Evolutionary conservation across 768 basidiomycete species (phyloP).

Genomic region (Tremella fuciformis): DNA sequence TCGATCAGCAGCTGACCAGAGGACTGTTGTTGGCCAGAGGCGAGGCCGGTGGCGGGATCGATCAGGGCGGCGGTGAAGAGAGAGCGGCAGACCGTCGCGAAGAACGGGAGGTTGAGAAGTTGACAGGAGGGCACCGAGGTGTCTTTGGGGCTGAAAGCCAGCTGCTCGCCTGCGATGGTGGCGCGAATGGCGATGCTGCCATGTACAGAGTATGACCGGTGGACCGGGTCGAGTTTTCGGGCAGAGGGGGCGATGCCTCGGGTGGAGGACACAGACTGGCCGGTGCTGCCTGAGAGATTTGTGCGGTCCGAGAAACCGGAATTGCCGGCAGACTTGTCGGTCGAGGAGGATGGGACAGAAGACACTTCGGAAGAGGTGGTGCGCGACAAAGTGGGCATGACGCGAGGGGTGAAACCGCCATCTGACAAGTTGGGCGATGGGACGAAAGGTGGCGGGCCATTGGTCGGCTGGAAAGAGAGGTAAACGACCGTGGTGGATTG

Average conservation of each 20-base stretch:
- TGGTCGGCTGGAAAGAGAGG: constrained; percentile 38
- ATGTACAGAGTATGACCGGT: constrained; percentile 40
- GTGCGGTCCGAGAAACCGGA: background rate
- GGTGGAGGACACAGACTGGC: constrained; percentile 22
- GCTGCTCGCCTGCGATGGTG: background rate
- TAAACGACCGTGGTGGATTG: constrained; percentile 24
- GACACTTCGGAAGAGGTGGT: constrained; percentile 27
- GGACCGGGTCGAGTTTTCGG: constrained; percentile 28
- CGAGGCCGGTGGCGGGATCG: constrained; percentile 30
- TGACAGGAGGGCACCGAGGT: constrained; percentile 16
- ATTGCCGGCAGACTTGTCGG: background rate
- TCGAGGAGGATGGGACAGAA: constrained; percentile 5
- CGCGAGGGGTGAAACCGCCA: constrained; percentile 34
- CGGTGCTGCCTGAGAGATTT: constrained; percentile 8
- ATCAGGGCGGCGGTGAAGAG: constrained; percentile 41
- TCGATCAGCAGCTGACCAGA: constrained; percentile 37
- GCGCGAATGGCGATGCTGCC: constrained; percentile 40
- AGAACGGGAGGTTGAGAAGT: constrained; percentile 37
- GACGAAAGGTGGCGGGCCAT: background rate
- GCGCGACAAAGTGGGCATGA: constrained; percentile 27
- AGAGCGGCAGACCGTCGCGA: constrained; percentile 47
- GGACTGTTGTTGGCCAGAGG: constrained; percentile 29
- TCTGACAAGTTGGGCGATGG: constrained; percentile 12
- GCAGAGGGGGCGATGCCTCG: constrained; percentile 2
- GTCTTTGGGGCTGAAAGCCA: background rate